These are phyloP conservation scores for Aureobasidium musti DNA, from an alignment of 2,329 filamentous ascomycete genomes.

Conservation along the genomic window DNA sequence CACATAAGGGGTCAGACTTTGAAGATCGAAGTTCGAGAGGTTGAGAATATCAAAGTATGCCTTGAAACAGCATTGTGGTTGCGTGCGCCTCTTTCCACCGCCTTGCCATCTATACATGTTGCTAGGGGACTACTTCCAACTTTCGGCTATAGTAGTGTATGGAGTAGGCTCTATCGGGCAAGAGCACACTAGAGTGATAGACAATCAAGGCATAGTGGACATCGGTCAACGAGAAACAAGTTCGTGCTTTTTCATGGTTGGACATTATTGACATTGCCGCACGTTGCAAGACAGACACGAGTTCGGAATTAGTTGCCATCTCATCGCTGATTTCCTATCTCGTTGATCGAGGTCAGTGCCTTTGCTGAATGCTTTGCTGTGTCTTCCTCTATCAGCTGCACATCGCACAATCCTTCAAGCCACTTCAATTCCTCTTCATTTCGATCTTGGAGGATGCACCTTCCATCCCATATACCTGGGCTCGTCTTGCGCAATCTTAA, in stretches of 20 bases:
- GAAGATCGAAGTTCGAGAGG: not conserved
- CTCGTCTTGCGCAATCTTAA: conserved; percentile 10
- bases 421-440: conserved; percentile 8
- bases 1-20: not conserved
- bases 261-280: not conserved
- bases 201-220: not conserved
- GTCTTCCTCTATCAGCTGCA: not conserved
- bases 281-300: not conserved
- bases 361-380: not conserved
- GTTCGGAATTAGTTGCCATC: not conserved
- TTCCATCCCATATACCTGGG: not conserved
- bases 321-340: not conserved
- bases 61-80: conserved; percentile 4
- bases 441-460: conserved; percentile 7
- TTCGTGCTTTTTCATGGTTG: not conserved
- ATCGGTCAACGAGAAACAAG: not conserved
- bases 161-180: not conserved
- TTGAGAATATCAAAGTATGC: not conserved
- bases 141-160: not conserved
- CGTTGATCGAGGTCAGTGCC: not conserved
- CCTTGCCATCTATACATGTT: not conserved
- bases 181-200: not conserved
- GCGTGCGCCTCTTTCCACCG: not conserved
- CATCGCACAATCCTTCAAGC: conserved; percentile 15
- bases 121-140: not conserved